Evolutionary conservation across 1,139 yeast genomes (phyloP).

Genomic region (Pichia sp.): DNA sequence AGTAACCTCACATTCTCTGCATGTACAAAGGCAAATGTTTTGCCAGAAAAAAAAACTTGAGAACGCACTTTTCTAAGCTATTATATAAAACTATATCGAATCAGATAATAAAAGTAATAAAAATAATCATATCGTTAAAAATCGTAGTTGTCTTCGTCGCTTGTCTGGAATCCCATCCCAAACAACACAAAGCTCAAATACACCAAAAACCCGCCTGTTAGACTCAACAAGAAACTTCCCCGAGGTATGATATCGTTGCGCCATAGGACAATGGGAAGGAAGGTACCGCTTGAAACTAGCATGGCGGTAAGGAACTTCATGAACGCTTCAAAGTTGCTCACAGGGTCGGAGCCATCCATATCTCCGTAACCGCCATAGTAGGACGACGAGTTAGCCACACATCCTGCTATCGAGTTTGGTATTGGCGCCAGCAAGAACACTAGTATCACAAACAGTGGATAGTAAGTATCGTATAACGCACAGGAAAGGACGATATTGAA

Average conservation of each 20-base stretch:
- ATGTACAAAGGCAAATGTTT: too few species aligned
- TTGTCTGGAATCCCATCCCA: slow-evolving; percentile 61
- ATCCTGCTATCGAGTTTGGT: slow-evolving; percentile 53
- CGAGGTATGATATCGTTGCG: slow-evolving; percentile 55
- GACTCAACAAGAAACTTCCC: slow-evolving; percentile 62
- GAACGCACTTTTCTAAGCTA: slow-evolving; percentile 12
- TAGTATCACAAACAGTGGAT: slow-evolving; percentile 61
- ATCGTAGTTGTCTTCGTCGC: slow-evolving; percentile 42
- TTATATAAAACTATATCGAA: neutral
- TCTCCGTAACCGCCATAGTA: slow-evolving; percentile 36
- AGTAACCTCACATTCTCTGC: too few species aligned
- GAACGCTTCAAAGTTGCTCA: slow-evolving; percentile 25
- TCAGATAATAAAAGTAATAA: neutral
- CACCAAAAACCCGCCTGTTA: slow-evolving; percentile 67
- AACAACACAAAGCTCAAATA: slow-evolving; percentile 66
- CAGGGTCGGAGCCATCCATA: slow-evolving; percentile 41
- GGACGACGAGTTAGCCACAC: slow-evolving; percentile 42
- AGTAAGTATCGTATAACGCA: slow-evolving; percentile 68
- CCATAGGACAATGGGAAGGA: slow-evolving; percentile 60
- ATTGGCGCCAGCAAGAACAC: slow-evolving; percentile 68
- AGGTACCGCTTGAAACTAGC: slow-evolving; percentile 63
- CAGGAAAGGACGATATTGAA: slow-evolving; percentile 67
- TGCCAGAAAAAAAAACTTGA: neutral
- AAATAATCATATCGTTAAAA: slow-evolving; percentile 17
- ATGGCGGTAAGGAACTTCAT: slow-evolving; percentile 62